A percentile compares a stretch with the other conserved stretches of the same genome.
Evolutionary conservation across 257 asterid species (phyloP).

Genomic region (Solanum pennellii): DNA sequence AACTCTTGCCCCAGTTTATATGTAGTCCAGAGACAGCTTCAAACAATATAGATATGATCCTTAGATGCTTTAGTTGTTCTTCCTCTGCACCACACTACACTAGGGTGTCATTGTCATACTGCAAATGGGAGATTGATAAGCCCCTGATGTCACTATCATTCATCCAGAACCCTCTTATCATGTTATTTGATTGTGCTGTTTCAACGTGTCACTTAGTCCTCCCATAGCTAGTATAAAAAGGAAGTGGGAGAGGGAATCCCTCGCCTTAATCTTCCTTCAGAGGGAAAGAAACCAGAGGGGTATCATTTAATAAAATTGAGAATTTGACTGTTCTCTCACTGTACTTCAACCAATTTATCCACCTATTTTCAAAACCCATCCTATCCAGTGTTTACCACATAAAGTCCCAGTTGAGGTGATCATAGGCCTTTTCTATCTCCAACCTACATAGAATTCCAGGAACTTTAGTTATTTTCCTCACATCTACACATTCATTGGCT

Average conservation of each 20-base stretch:
- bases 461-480: neutral
- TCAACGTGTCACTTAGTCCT: neutral
- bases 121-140: neutral
- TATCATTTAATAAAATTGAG: neutral
- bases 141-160: neutral
- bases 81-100: neutral
- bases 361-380: neutral
- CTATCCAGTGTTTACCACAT: neutral
- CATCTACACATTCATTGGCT: neutral
- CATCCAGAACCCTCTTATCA: neutral
- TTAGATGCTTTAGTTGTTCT: neutral
- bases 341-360: neutral
- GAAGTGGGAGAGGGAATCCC: neutral
- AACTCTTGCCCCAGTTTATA: neutral
- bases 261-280: neutral
- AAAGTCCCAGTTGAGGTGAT: neutral
- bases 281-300: neutral
- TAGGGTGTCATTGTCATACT: neutral
- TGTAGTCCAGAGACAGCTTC: neutral
- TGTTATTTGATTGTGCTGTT: neutral
- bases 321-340: neutral
- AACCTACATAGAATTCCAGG: neutral
- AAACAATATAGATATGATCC: neutral
- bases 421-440: neutral
- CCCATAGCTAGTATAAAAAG: neutral